Evolutionary conservation across 257 asterid genomes (phyloP).

Genomic region (Verbena officinalis): DNA sequence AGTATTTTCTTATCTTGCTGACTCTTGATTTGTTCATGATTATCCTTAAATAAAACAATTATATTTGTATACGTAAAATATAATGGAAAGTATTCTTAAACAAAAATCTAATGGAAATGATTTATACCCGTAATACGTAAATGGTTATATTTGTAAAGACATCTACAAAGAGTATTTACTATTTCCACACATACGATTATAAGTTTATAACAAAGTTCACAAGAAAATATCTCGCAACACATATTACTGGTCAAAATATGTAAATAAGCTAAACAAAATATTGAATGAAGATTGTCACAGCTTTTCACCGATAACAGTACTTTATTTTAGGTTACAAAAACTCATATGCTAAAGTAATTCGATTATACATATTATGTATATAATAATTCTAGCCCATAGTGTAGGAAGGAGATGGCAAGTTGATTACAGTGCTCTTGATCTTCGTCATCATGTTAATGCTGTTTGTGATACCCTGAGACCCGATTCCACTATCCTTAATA

Average conservation of each 20-base stretch:
- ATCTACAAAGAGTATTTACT: too few species aligned
- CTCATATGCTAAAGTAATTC: background rate
- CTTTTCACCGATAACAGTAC: background rate
- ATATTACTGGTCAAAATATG: background rate
- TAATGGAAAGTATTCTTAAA: too few species aligned
- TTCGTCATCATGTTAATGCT: constrained; percentile 85
- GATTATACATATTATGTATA: background rate
- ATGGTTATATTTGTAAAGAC: too few species aligned
- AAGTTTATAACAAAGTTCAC: too few species aligned
- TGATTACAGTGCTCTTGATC: constrained; percentile 75
- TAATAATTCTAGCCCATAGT: constrained; percentile 56
- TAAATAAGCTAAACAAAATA: background rate
- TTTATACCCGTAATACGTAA: too few species aligned
- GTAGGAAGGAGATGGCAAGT: constrained; percentile 74
- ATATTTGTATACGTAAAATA: too few species aligned
- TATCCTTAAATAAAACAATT: too few species aligned
- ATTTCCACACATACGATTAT: too few species aligned
- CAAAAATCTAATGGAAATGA: too few species aligned
- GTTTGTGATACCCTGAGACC: constrained; percentile 77
- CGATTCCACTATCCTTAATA: constrained; percentile 80
- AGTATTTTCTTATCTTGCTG: too few species aligned
- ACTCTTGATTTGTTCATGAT: too few species aligned
- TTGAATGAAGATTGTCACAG: background rate
- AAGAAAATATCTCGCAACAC: background rate
- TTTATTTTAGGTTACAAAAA: background rate